phyloP scores from a whole-genome alignment of 129 eudicot species.

The Flaveria linearis region DNA sequence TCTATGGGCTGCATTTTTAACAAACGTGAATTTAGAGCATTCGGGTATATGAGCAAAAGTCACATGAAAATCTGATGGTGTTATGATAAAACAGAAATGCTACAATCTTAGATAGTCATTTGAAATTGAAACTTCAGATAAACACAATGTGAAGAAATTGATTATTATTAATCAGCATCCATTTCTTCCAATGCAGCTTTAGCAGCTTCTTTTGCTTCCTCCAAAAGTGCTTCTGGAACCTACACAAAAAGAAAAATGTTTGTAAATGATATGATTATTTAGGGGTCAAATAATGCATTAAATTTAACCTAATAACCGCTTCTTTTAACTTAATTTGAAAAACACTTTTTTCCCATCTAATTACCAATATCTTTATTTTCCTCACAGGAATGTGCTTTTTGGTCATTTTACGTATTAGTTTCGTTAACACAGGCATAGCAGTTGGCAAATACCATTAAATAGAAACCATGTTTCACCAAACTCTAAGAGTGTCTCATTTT shows the following conservation, averaged over 20 bases:
- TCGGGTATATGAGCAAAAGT: not conserved
- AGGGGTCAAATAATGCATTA: not conserved
- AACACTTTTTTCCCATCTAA: no score
- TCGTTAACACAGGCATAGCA: no score
- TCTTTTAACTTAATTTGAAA: no score
- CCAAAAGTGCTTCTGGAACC: slow-evolving; percentile 90
- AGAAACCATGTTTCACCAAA: no score
- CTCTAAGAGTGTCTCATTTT: no score
- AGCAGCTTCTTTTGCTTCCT: slow-evolving; percentile 90
- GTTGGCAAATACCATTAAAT: no score
- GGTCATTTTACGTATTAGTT: no score
- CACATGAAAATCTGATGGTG: slow-evolving; percentile 1
- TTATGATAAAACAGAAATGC: slow-evolving; percentile 16
- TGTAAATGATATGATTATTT: not conserved
- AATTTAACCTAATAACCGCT: not conserved
- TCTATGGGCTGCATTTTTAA: not conserved
- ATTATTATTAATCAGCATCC: slow-evolving; percentile 66
- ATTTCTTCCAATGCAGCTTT: slow-evolving; percentile 94
- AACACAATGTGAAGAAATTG: slow-evolving; percentile 9
- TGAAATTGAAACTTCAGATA: slow-evolving; percentile 19
- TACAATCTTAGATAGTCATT: slow-evolving; percentile 29
- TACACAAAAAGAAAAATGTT: not conserved
- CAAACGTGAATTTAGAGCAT: not conserved
- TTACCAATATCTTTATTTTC: no score
- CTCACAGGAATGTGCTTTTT: no score